phyloP scores from a whole-genome alignment of 106 monocot species.

The Vanilla planifolia region DNA sequence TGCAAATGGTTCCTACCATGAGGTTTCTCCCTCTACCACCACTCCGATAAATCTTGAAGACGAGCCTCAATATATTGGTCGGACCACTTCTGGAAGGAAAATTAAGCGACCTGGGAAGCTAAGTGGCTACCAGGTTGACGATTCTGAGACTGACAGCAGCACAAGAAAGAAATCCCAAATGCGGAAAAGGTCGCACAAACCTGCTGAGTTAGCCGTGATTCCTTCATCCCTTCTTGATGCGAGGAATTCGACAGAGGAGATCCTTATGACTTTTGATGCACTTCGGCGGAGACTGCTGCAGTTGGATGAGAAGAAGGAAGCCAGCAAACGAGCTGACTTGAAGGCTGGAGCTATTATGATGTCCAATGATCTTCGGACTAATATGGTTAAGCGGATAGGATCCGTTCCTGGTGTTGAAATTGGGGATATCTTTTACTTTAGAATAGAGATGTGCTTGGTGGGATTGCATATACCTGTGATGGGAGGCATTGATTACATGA shows the following conservation, averaged over 20 bases:
- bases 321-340: conserved; percentile 32
- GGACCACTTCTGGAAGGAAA: conserved; percentile 38
- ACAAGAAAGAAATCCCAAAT: conserved; percentile 6
- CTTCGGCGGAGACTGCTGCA: conserved; percentile 57
- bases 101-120: conserved; percentile 27
- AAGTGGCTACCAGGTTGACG: conserved; percentile 9
- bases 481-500: conserved; percentile 76
- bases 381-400: conserved; percentile 52
- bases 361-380: conserved; percentile 36
- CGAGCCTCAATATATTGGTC: conserved; percentile 3
- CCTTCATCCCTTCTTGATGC: conserved; percentile 37
- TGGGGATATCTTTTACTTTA: conserved; percentile 80
- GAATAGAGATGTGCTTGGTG: conserved; percentile 68
- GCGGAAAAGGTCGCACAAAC: conserved; percentile 14
- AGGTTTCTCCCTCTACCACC: conserved; percentile 3
- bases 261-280: conserved; percentile 76
- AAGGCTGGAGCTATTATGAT: conserved; percentile 56
- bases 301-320: conserved; percentile 45
- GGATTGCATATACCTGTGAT: conserved; percentile 65
- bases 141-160: conserved; percentile 6
- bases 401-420: conserved; percentile 52
- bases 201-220: conserved; percentile 20
- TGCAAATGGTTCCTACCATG: conserved; percentile 27
- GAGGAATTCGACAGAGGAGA: conserved; percentile 45
- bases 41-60: conserved; percentile 1